Conservation (phyloP, 2,329 filamentous ascomycete species). For the Curvularia lunata region DNA sequence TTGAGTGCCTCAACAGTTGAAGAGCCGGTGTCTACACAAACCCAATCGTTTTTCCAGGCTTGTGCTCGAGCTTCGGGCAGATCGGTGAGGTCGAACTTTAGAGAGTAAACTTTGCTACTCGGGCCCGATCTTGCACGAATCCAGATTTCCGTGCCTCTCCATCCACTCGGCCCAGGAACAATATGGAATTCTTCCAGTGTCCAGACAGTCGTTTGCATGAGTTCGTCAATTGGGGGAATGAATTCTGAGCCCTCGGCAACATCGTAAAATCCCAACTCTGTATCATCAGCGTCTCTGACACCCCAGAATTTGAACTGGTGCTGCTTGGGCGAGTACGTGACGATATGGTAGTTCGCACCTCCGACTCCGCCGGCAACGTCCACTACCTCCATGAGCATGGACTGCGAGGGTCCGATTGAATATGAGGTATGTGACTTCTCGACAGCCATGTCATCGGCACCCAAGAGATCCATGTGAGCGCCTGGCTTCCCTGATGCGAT, state of each 20-base stretch:
- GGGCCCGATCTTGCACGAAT: conserved; percentile 62
- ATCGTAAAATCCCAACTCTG: conserved; percentile 70
- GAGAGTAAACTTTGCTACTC: conserved; percentile 68
- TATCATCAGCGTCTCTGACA: conserved; percentile 66
- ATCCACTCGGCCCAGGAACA: conserved; percentile 45
- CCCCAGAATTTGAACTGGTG: conserved; percentile 96
- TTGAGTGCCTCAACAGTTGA: conserved; percentile 52
- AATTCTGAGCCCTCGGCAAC: conserved; percentile 69
- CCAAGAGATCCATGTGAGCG: conserved; percentile 77
- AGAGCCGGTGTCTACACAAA: conserved; percentile 52
- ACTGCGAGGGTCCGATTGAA: conserved; percentile 78
- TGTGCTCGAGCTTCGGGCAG: conserved; percentile 67
- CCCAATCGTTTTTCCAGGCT: conserved; percentile 68
- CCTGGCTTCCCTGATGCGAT: conserved; percentile 79
- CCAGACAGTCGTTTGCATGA: conserved; percentile 60
- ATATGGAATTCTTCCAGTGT: conserved; percentile 57
- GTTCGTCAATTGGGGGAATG: conserved; percentile 64
- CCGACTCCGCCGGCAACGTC: conserved; percentile 59
- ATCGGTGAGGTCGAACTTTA: conserved; percentile 74
- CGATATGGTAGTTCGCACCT: conserved; percentile 65
- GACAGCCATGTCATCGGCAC: conserved; percentile 61
- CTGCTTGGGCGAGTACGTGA: conserved; percentile 87
- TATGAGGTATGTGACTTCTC: conserved; percentile 72
- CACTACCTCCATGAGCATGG: conserved; percentile 76
- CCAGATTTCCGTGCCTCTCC: conserved; percentile 54